These are phyloP conservation scores for Vaccinium macrocarpon DNA, from an alignment of 148 eudicot genomes.

Conservation along the genomic window DNA sequence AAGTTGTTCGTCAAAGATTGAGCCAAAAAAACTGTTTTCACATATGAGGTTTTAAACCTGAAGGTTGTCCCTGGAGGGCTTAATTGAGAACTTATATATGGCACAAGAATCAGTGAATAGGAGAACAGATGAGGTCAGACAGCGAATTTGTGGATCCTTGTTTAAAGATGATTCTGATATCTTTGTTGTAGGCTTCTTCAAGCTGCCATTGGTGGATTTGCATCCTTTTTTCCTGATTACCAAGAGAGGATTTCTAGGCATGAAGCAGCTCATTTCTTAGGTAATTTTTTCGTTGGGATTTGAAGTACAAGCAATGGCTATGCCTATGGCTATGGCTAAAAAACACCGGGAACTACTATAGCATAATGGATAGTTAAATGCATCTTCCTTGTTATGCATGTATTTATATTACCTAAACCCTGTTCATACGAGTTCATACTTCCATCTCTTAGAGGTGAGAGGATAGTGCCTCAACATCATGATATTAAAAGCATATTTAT, in stretches of 20 bases:
- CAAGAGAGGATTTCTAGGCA: conserved; percentile 90
- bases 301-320: background rate
- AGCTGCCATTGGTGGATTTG: conserved; percentile 82
- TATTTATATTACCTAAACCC: background rate
- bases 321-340: background rate
- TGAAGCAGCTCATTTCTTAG: conserved; percentile 96
- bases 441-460: background rate
- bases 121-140: background rate
- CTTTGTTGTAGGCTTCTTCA: conserved; percentile 73
- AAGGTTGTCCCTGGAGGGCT: background rate
- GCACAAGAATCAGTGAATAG: background rate
- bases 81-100: background rate
- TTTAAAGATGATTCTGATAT: conserved; percentile 9
- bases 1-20: conserved; percentile 24
- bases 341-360: background rate
- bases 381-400: background rate
- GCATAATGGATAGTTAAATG: background rate
- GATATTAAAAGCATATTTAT: background rate
- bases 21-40: background rate
- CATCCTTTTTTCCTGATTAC: conserved; percentile 80
- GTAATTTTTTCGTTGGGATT: conserved; percentile 30
- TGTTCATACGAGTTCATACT: background rate
- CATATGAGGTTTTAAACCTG: background rate
- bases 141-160: background rate
- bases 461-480: background rate